Conservation (phyloP, 1,284 basidiomycete species). For the Trametes sp. region DNA sequence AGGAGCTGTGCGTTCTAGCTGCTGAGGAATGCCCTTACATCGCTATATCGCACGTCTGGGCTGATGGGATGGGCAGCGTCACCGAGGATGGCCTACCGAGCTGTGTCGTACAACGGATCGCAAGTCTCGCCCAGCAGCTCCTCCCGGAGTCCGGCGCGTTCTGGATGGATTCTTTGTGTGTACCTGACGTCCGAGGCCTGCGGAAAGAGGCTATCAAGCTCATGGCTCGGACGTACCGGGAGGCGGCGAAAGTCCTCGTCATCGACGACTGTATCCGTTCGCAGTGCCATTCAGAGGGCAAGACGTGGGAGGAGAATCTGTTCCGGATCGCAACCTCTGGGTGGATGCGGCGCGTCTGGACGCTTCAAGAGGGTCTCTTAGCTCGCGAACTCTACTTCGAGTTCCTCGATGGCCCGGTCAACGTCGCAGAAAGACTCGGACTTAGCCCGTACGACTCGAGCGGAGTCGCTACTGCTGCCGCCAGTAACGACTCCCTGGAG, state of each 20-base stretch:
- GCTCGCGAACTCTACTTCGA: conserved; percentile 29
- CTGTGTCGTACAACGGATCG: conserved; percentile 25
- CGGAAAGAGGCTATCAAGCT: conserved; percentile 24
- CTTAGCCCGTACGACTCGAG: background rate
- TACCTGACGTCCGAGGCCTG: conserved; percentile 12
- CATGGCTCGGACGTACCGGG: conserved; percentile 28
- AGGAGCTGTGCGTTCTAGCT: background rate
- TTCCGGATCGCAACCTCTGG: conserved; percentile 27
- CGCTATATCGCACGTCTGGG: conserved; percentile 34
- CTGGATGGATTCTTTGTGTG: conserved; percentile 33
- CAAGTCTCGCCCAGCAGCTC: conserved; percentile 6
- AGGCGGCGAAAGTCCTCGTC: conserved; percentile 25
- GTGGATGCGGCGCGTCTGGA: conserved; percentile 32
- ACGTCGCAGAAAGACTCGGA: conserved; percentile 4
- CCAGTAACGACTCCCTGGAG: background rate
- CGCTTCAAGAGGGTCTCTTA: conserved; percentile 31
- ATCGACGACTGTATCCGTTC: conserved; percentile 26
- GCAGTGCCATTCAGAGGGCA: conserved; percentile 10
- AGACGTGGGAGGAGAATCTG: conserved; percentile 21
- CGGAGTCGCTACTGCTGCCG: too few species aligned
- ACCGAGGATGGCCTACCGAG: conserved; percentile 27
- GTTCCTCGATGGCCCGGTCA: conserved; percentile 21
- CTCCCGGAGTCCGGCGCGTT: conserved; percentile 24
- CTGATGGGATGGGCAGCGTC: conserved; percentile 32
- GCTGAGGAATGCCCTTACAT: conserved; percentile 19